Evolutionary conservation across 140 eudicot species (phyloP).

Genomic region (Ambrosia hybrid): DNA sequence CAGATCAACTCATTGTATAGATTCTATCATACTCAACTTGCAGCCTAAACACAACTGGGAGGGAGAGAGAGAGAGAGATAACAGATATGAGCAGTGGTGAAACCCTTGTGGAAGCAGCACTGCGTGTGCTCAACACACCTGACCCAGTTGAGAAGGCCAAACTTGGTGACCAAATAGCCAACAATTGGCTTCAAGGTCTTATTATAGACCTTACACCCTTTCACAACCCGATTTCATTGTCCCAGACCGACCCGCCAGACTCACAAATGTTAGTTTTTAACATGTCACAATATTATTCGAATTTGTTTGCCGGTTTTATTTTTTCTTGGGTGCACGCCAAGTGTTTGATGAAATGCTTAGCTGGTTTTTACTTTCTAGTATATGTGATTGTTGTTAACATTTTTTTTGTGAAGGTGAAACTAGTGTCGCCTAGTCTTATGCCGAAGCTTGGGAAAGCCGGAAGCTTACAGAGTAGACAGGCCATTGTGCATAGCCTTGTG

Average conservation of each 20-base stretch:
- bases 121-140: slow-evolving; percentile 66
- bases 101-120: slow-evolving; percentile 79
- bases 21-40: neutral
- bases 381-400: neutral
- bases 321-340: slow-evolving; percentile 18
- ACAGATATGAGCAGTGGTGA: slow-evolving; percentile 46
- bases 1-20: too few species aligned
- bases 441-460: slow-evolving; percentile 98
- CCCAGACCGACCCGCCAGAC: slow-evolving; percentile 89
- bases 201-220: slow-evolving; percentile 44
- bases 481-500: slow-evolving; percentile 95
- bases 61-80: neutral
- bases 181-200: slow-evolving; percentile 66
- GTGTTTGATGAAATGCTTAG: slow-evolving; percentile 61
- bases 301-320: neutral
- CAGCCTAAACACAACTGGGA: neutral
- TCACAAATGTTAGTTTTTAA: slow-evolving; percentile 39
- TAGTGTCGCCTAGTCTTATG: slow-evolving; percentile 82
- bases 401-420: slow-evolving; percentile 57
- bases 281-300: neutral
- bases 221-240: slow-evolving; percentile 51
- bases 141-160: slow-evolving; percentile 85
- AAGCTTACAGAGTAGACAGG: slow-evolving; percentile 85
- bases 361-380: neutral
- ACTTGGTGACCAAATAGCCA: slow-evolving; percentile 75